phyloP scores from a whole-genome alignment of 176 grass and related monocot species.

The Oryza punctata region DNA sequence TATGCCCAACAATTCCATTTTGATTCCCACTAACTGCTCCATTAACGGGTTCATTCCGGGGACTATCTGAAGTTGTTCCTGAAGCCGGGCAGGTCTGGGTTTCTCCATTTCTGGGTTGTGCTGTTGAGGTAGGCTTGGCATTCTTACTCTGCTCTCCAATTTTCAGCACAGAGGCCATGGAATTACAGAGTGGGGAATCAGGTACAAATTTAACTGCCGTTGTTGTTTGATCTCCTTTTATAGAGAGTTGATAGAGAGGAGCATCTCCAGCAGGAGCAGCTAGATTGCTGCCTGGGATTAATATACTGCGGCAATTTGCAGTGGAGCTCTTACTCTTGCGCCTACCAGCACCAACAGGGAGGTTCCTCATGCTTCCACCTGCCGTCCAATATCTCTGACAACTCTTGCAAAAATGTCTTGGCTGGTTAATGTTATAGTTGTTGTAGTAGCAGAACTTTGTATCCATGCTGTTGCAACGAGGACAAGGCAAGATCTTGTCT shows the following conservation, averaged over 20 bases:
- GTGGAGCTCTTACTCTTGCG: slow-evolving; percentile 87
- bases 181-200: slow-evolving; percentile 38
- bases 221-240: slow-evolving; percentile 41
- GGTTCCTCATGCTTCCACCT: slow-evolving; percentile 90
- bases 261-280: slow-evolving; percentile 29
- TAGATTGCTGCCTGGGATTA: slow-evolving; percentile 49
- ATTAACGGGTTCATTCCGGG: slow-evolving; percentile 22
- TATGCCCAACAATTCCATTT: slow-evolving; percentile 48
- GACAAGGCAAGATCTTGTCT: slow-evolving; percentile 80
- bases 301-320: slow-evolving; percentile 38
- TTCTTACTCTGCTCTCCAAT: slow-evolving; percentile 44
- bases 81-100: slow-evolving; percentile 20
- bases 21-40: slow-evolving; percentile 33
- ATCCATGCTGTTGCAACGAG: slow-evolving; percentile 75
- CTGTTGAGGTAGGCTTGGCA: slow-evolving; percentile 30
- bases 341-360: slow-evolving; percentile 85
- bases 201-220: slow-evolving; percentile 51
- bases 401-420: slow-evolving; percentile 91
- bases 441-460: slow-evolving; percentile 87
- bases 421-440: slow-evolving; percentile 84
- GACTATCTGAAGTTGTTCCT: slow-evolving; percentile 41
- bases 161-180: slow-evolving; percentile 38
- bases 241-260: slow-evolving; percentile 24
- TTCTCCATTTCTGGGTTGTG: slow-evolving; percentile 41
- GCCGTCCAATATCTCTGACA: slow-evolving; percentile 99